These are phyloP conservation scores for Candida glucosophila DNA, from an alignment of 1,139 yeast genomes.

Conservation along the genomic window DNA sequence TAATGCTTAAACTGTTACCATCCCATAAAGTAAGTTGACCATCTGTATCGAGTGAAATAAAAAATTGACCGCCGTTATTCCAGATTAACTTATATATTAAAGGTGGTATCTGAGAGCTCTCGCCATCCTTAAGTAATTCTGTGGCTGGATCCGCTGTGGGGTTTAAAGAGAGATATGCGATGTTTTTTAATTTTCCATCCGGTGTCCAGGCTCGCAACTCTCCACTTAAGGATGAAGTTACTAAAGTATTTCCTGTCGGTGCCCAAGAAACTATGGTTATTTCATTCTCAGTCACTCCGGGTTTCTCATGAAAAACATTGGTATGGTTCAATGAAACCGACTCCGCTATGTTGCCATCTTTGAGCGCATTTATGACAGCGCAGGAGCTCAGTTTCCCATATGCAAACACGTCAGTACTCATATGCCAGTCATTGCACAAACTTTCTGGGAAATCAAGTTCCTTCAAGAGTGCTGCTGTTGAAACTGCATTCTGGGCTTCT, in stretches of 20 bases:
- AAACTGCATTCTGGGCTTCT: slow-evolving; percentile 4
- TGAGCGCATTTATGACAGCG: slow-evolving; percentile 29
- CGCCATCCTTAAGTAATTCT: slow-evolving; percentile 3
- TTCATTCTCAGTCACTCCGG: too few relatives aligned
- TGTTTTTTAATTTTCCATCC: slow-evolving; percentile 55
- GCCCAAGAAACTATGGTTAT: slow-evolving; percentile 53
- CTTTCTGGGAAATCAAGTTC: slow-evolving; percentile 21
- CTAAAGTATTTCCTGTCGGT: slow-evolving; percentile 46
- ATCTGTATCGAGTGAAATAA: slow-evolving; percentile 24
- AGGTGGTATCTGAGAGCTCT: slow-evolving; percentile 4
- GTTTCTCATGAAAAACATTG: slow-evolving; percentile 3
- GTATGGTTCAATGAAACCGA: slow-evolving; percentile 25
- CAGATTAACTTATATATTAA: slow-evolving; percentile 21
- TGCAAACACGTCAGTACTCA: slow-evolving; percentile 28
- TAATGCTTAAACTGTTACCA: slow-evolving; percentile 22
- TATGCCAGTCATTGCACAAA: slow-evolving; percentile 33
- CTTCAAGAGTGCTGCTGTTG: too few relatives aligned
- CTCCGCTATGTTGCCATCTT: slow-evolving; percentile 21
- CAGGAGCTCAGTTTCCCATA: slow-evolving; percentile 27
- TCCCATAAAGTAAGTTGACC: slow-evolving; percentile 32
- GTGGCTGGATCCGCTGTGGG: slow-evolving; percentile 5
- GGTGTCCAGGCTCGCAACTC: slow-evolving; percentile 64
- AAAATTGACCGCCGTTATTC: slow-evolving; percentile 28
- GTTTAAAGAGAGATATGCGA: slow-evolving; percentile 20
- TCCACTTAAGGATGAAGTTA: slow-evolving; percentile 55